These are phyloP conservation scores for Pholiota adiposa DNA, from an alignment of 1,284 basidiomycete species.

Conservation along the genomic window DNA sequence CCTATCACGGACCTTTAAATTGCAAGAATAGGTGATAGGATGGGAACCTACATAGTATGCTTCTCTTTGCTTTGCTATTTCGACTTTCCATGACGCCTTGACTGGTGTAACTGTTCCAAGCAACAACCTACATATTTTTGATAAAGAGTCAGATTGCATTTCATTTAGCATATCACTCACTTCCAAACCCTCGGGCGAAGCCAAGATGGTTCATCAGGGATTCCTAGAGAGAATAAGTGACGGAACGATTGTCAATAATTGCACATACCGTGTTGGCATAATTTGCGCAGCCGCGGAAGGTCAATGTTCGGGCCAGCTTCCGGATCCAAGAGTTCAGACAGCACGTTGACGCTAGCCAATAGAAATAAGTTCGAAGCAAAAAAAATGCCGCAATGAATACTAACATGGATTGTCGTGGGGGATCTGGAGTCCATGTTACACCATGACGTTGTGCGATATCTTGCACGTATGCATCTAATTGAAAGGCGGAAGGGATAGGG, in stretches of 20 bases:
- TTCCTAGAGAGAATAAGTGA: conserved; percentile 45
- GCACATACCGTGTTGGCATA: conserved; percentile 57
- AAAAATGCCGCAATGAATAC: conserved; percentile 26
- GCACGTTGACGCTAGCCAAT: conserved; percentile 37
- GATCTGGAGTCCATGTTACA: conserved; percentile 67
- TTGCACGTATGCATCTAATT: conserved; percentile 58
- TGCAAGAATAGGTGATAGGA: not conserved
- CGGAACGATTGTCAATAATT: not conserved
- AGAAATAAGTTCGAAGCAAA: conserved; percentile 12
- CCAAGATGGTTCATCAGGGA: conserved; percentile 74
- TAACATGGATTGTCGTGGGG: conserved; percentile 63
- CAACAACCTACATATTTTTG: conserved; percentile 50
- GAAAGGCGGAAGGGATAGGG: conserved; percentile 56
- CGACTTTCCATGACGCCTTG: conserved; percentile 62
- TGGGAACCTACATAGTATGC: conserved; percentile 65
- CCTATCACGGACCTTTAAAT: conserved; percentile 41
- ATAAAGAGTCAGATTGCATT: not conserved
- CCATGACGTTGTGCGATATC: conserved; percentile 55
- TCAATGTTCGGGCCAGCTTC: conserved; percentile 57
- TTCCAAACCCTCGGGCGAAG: conserved; percentile 75
- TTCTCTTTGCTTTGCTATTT: conserved; percentile 62
- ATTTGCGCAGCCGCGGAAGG: conserved; percentile 50
- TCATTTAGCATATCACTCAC: conserved; percentile 42
- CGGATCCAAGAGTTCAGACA: conserved; percentile 65
- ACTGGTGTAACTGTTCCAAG: conserved; percentile 61